Base-by-base conservation (phyloP, 192 early-diverging fungal species). In the Backusella luteola region DNA sequence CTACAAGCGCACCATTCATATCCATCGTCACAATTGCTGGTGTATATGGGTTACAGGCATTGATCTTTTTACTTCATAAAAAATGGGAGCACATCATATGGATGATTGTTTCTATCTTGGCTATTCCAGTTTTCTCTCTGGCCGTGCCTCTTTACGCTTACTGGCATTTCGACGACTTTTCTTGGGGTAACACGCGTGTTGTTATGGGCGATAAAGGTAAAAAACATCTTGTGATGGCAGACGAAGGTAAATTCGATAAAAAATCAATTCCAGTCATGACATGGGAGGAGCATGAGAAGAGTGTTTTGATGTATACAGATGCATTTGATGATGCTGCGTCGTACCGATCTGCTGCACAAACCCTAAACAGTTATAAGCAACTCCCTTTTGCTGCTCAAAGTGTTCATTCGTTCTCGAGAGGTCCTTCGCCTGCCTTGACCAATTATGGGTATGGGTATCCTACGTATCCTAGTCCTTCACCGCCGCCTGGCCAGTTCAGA, bases 81-180 rank as follows among this genome's bases (percentile, higher is more conserved):
- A 89, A 94, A 84, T 91, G 88, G 86, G 86, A 91, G 78, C 89
- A 91, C 74, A 89, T 94, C 66, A 90, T 89, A 17, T 94, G 94
- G 94, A 93, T 96, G 94, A 88, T 96, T 46, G 89, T 95, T 67
- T 91, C 88, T 66, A 87, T 93, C 26, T 68, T 92, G 41, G 91
- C 93, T 11, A 90, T 92, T 76, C 92, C 92, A 6, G 80, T 93
- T 26, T 94, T 93, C 81, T 86, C 86, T 34, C 85, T 90, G 76
- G 76, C 85, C 35, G 85, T 88, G 42, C 87, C 87, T 17, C 66
- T 90, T 38, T 96, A 94, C 84, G 78, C 95, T 21, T 96, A 94
- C 89, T 99, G 97, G 97, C 95, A 96, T 86, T 96, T 97, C 84
- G 97, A 99, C 81, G 96, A 99, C 79, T 99, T 99, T 77, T 96